phyloP scores from a whole-genome alignment of 495 filamentous ascomycete species.

The Stereocaulon alpinum region DNA sequence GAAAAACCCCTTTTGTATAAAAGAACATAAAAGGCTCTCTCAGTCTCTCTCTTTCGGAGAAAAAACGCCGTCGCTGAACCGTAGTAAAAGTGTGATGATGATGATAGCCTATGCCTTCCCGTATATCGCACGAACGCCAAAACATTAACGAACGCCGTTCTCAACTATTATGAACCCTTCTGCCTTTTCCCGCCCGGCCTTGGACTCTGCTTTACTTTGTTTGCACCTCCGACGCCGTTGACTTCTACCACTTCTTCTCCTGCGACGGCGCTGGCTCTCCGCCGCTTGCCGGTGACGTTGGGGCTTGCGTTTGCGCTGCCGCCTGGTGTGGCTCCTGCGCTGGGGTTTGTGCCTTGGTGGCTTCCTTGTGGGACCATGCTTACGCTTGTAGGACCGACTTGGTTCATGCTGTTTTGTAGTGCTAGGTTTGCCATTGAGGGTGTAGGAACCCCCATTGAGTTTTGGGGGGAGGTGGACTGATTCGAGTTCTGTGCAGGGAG shows the following conservation, averaged over 20 bases:
- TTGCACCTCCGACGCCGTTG: conserved; percentile 35
- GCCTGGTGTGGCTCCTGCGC: conserved; percentile 45
- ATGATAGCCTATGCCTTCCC: neutral
- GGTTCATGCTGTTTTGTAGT: conserved; percentile 35
- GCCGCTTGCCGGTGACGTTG: conserved; percentile 63
- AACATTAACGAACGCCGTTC: neutral
- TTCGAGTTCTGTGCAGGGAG: conserved; percentile 37
- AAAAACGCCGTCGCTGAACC: conserved; percentile 19
- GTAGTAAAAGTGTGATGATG: neutral
- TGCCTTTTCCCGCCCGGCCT: conserved; percentile 45
- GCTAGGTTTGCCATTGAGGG: conserved; percentile 24
- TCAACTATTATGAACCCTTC: conserved; percentile 31
- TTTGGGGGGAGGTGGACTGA: conserved; percentile 33
- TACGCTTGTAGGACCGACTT: conserved; percentile 23
- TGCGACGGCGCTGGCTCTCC: conserved; percentile 45
- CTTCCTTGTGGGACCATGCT: conserved; percentile 65
- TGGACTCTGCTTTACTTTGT: conserved; percentile 49
- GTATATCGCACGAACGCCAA: neutral
- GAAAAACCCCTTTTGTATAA: no score
- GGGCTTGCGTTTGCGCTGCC: conserved; percentile 80
- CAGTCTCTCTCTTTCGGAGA: neutral
- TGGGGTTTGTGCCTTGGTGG: conserved; percentile 54
- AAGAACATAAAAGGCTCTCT: no score
- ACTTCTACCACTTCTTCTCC: conserved; percentile 28
- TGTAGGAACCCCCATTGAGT: conserved; percentile 17